Percentiles rank a stretch among this genome's conserved stretches.
Evolutionary conservation across 768 basidiomycete genomes (phyloP).

Genomic region (Suillus hirtellus): DNA sequence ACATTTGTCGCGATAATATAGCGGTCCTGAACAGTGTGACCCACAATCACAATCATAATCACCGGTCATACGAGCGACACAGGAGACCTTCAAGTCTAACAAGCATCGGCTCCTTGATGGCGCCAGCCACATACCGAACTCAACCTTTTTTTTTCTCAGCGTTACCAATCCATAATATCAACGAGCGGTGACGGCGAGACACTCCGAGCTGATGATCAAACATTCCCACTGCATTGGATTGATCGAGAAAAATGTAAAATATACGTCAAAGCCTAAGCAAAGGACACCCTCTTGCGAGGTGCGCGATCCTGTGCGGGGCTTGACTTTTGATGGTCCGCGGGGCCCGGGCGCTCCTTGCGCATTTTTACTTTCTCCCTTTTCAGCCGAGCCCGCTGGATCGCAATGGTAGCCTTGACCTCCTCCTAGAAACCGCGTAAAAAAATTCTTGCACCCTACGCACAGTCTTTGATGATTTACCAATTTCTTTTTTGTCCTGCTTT

Average conservation of each 20-base stretch:
- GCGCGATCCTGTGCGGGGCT: slow-evolving; percentile 13
- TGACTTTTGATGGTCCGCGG: slow-evolving; percentile 17
- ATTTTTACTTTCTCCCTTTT: slow-evolving; percentile 42
- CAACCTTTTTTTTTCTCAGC: not conserved
- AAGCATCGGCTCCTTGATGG: not conserved
- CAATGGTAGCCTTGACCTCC: slow-evolving; percentile 42
- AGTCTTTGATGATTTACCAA: slow-evolving; percentile 35
- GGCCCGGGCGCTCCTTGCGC: slow-evolving; percentile 26
- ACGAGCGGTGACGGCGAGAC: not conserved
- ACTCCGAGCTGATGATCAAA: slow-evolving; percentile 7
- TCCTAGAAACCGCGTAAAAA: slow-evolving; percentile 33
- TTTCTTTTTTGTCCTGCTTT: slow-evolving; percentile 36
- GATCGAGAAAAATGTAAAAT: not conserved
- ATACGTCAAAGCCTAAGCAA: slow-evolving; percentile 24
- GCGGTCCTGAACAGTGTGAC: not conserved
- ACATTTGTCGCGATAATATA: not conserved
- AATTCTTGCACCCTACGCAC: slow-evolving; percentile 15
- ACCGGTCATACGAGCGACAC: not conserved
- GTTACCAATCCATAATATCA: not conserved
- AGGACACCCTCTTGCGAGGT: slow-evolving; percentile 37
- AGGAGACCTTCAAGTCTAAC: not conserved
- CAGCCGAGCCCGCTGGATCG: slow-evolving; percentile 35
- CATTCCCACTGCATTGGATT: not conserved
- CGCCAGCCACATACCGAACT: not conserved
- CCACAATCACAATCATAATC: not conserved